Evolutionary conservation across 2,329 filamentous ascomycete genomes (phyloP), one percentile per base, ranked within the genome.

Genomic region (Fusarium gaditjirri): DNA sequence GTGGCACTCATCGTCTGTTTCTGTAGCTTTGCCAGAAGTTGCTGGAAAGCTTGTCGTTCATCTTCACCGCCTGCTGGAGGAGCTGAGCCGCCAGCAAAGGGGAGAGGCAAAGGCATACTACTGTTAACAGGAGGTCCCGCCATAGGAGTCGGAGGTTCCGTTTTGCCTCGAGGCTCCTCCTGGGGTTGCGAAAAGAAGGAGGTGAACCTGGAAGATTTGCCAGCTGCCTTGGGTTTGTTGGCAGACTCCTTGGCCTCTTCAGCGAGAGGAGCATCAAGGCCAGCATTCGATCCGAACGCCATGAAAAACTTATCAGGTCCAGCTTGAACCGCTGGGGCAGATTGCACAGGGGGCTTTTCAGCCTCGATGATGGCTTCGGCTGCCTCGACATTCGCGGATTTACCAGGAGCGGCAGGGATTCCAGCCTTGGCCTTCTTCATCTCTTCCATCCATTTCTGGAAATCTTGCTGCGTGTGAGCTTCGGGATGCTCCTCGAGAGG

Each of bases 401-500:
- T 82, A 61, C 82, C 78, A 73, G 86, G 79, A 52, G 83, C 41
- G 74, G 78, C 69, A 52, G 79, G 56, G 12, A 75, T 77, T 47
- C 77, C 80, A 65, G 79, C 83, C 76, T 86, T 89, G 69, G 89
- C 87, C 42, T 90, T 91, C 81, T 93, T 95, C 94, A 97, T 97
- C 71, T 88, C 88, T 76, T 97, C 94, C 87, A 97, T 97, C 90
- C 95, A 98, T 74, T 93, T 93, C 83, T 97, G 92, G 81, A 98
- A 97, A 74, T 98, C 95, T 78, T 97, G 94, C 77, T 94, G 92
- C 2, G 94, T 97, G 76, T 94, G 93, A 9, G 87, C 88, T 76
- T 92, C 89, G 39, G 88, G 84, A 76, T 92, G 90, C 56, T 93
- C 92, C 65, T 92, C 91, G 27, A 87, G 87, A 21, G 90, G 90